Base-by-base conservation (phyloP, 441 rosid species). In the Populus hybrid region DNA sequence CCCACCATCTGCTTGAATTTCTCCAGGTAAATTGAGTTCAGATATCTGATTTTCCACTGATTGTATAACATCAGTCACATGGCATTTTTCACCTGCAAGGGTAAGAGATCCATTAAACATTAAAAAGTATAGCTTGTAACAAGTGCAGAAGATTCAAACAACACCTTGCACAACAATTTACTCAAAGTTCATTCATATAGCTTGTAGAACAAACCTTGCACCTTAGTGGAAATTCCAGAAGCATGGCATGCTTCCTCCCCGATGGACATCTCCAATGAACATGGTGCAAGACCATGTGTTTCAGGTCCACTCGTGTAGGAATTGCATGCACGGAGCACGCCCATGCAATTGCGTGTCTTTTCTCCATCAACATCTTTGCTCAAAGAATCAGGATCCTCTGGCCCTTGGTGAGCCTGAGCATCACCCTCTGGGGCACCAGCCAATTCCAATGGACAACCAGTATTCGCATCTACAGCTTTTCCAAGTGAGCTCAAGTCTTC, bases 161-260 rank as follows among this genome's bases (percentile, higher is more conserved):
- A 78, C 70, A 77, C 38, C 67, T 68, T 57, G 61, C 9, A 32
- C 26, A 67, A 75, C 65, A 64, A 9, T 28, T 72, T 35, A 24
- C 34, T 74, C 67, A 53, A 76, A 79, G 9, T 24, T 67, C 71
- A 77, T 9, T 78, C 82, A 80, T 70, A 74, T 75, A 82, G 79
- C 79, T 77, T 69, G 76, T 76, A 28, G 57, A 81, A 85, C 91
- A 80, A 82, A 93, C 98, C 98, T 91, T 77, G 90, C 81, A 85
- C 87, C 82, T 83, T 85, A 80, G 85, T 75, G 66, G 80, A 75
- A 79, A 80, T 83, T 76, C 77, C 85, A 82, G 74, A 75, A 70
- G 80, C 61, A 76, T 63, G 79, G 30, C 75, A 73, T 63, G 53
- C 83, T 50, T 75, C 82, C 77, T 82, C 80, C 75, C 79, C 69